Conservation (phyloP, 2,329 filamentous ascomycete species). For the Truncatella angustata region DNA sequence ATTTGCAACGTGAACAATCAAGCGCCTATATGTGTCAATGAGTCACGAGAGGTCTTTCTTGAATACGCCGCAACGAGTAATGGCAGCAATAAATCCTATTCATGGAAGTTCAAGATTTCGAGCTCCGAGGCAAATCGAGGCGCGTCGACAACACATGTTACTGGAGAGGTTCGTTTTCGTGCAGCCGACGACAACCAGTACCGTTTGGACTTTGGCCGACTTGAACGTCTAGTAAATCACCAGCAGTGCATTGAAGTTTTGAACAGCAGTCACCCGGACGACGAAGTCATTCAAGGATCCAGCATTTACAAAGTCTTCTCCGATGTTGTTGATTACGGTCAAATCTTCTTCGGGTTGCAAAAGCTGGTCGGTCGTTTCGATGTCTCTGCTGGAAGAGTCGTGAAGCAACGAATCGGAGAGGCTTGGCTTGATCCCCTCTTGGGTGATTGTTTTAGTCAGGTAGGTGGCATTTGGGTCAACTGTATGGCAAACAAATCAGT, state of each 20-base stretch:
- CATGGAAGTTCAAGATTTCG: not conserved
- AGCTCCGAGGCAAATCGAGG: not conserved
- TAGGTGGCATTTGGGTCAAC: not conserved
- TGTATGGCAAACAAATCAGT: not conserved
- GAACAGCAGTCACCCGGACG: not conserved
- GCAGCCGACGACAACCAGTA: not conserved
- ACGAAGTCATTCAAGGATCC: not conserved
- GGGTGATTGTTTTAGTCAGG: not conserved
- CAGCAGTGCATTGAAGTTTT: not conserved
- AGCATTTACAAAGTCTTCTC: not conserved
- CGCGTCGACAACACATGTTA: not conserved
- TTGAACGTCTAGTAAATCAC: not conserved
- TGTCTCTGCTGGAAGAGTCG: not conserved
- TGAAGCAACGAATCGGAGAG: not conserved
- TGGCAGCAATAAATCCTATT: not conserved
- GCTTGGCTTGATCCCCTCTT: not conserved
- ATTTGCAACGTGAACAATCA: slow-evolving; percentile 28
- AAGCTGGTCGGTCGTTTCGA: not conserved
- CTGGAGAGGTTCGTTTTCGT: not conserved
- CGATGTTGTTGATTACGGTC: not conserved
- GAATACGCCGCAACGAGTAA: not conserved
- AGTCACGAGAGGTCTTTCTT: not conserved
- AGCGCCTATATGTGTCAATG: slow-evolving; percentile 13
- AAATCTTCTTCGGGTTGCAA: not conserved
- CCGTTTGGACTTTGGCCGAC: not conserved